Conservation (phyloP, 2,329 filamentous ascomycete species). For the Trichoderma pleuroti region DNA sequence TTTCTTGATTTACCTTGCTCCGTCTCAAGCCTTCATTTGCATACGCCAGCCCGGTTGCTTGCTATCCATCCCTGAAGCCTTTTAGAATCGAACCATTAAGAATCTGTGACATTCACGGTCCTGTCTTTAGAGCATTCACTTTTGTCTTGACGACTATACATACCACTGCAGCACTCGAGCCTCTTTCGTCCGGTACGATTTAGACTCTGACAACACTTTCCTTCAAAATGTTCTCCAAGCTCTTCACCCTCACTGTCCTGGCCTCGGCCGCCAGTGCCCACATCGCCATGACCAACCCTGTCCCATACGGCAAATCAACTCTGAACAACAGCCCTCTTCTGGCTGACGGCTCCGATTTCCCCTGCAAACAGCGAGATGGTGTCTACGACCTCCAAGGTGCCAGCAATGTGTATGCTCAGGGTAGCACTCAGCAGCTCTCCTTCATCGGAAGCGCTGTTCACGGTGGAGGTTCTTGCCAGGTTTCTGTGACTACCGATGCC, state of each 20-base stretch:
- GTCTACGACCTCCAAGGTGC: conserved; percentile 43
- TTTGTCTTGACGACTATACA: conserved; percentile 29
- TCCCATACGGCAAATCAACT: conserved; percentile 50
- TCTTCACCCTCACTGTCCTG: conserved; percentile 53
- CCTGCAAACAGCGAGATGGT: conserved; percentile 67
- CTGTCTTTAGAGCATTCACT: neutral
- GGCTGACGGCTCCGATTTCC: conserved; percentile 64
- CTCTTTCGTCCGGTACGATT: conserved; percentile 34
- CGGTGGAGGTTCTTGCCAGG: conserved; percentile 88
- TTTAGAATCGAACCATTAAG: conserved; percentile 15
- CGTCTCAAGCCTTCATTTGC: neutral
- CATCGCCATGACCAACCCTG: conserved; percentile 67
- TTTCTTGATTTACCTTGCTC: conserved; percentile 1
- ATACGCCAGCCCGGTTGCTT: conserved; percentile 13
- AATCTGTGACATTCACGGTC: conserved; percentile 20
- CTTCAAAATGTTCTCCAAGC: conserved; percentile 50
- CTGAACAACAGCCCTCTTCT: conserved; percentile 62
- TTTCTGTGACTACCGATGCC: conserved; percentile 77
- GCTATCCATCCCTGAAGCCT: conserved; percentile 26
- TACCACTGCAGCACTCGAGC: conserved; percentile 21
- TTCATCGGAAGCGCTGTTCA: conserved; percentile 75
- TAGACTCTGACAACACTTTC: conserved; percentile 15
- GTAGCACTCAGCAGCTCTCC: conserved; percentile 45
- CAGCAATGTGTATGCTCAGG: conserved; percentile 55
- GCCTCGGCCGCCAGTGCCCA: conserved; percentile 65